Conservation (phyloP, 306 rosid genomes). For the Prunus salicina region DNA sequence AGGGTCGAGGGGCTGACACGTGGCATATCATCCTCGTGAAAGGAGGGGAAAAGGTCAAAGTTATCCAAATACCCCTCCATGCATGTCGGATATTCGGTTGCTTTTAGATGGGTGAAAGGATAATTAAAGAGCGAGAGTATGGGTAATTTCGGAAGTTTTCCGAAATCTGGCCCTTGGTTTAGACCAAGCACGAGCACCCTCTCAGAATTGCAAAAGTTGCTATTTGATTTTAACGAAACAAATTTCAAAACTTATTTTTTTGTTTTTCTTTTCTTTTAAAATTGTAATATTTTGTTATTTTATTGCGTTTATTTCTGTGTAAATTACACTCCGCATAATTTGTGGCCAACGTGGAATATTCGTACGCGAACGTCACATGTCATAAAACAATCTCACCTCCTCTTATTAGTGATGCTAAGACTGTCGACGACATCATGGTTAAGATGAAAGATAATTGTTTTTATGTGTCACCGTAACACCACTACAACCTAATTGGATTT, state of each 20-base stretch:
- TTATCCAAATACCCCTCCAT: constrained; percentile 12
- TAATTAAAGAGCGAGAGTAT: not conserved
- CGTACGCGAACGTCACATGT: not conserved
- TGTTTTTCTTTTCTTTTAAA: too few relatives aligned
- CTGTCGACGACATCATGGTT: too few relatives aligned
- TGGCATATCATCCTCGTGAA: constrained; percentile 35
- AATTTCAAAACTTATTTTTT: not conserved
- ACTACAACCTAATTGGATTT: too few relatives aligned
- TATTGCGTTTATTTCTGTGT: not conserved
- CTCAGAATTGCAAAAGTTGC: not conserved
- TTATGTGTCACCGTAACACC: too few relatives aligned
- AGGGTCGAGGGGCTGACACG: constrained; percentile 54
- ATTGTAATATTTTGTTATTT: not conserved
- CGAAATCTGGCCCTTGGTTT: not conserved
- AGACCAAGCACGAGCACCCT: too few relatives aligned
- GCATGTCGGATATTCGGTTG: not conserved
- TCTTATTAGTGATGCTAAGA: not conserved
- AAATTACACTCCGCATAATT: not conserved
- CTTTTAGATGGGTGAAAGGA: not conserved
- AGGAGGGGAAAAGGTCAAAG: not conserved
- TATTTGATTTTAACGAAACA: not conserved
- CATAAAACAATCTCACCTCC: not conserved
- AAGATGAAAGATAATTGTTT: too few relatives aligned
- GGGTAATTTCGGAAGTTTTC: not conserved
- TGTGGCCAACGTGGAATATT: constrained; percentile 5